Evolutionary conservation across 176 grass and related monocot species (phyloP).

Genomic region (Zizania latifolia): DNA sequence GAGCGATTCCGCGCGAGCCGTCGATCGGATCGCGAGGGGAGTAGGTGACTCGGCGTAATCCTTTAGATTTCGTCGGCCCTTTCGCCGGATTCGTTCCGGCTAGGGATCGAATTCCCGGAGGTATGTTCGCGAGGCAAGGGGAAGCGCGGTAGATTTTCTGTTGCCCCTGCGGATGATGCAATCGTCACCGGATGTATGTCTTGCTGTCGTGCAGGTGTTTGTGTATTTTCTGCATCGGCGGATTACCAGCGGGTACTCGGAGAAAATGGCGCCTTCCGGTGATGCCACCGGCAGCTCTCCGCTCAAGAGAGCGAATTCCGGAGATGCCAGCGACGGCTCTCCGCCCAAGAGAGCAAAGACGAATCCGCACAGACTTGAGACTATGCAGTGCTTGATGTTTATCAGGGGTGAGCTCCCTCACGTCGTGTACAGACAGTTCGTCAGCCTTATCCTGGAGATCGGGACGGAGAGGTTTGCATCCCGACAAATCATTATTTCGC

Average conservation of each 20-base stretch:
- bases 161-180: too few species aligned
- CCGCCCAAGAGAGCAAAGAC: not conserved
- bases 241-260: too few species aligned
- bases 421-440: not conserved
- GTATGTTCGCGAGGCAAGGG: not conserved
- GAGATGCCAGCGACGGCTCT: not conserved
- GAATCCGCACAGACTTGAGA: not conserved
- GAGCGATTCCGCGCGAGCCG: not conserved
- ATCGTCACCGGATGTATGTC: too few species aligned
- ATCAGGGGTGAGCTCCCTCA: not conserved
- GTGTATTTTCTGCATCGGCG: not conserved
- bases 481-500: not conserved
- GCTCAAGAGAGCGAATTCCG: too few species aligned
- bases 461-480: not conserved
- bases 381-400: slow-evolving; percentile 11
- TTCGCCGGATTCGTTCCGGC: not conserved
- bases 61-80: not conserved
- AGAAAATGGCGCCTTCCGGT: slow-evolving; percentile 14
- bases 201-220: slow-evolving; percentile 7
- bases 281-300: too few species aligned
- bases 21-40: not conserved
- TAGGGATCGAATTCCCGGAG: not conserved
- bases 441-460: not conserved
- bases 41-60: not conserved
- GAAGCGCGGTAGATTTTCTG: not conserved